Conservation (phyloP, 495 filamentous ascomycete genomes). For the Penicillium goetzii region DNA sequence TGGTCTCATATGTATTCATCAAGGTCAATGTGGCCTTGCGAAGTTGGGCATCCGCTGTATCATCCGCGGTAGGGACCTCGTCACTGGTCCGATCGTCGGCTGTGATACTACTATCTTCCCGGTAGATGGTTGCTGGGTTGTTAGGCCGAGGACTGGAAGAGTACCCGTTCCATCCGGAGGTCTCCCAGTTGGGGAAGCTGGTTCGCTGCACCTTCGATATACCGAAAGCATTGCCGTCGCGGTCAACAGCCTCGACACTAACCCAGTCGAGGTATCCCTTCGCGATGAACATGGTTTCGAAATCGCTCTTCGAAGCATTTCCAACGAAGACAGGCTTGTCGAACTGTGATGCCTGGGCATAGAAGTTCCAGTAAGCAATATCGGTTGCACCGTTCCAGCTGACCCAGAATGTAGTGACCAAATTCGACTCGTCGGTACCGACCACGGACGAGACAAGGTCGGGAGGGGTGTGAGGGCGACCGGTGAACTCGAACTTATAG, state of each 20-base stretch:
- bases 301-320: constrained; percentile 30
- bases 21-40: constrained; percentile 28
- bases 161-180: constrained; percentile 23
- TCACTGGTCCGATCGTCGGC: constrained; percentile 7
- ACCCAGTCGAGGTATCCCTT: constrained; percentile 42
- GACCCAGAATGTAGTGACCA: constrained; percentile 42
- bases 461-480: constrained; percentile 33
- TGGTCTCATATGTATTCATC: constrained; percentile 22
- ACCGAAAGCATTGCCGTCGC: constrained; percentile 24
- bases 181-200: constrained; percentile 25
- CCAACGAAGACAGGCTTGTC: constrained; percentile 30
- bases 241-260: constrained; percentile 53
- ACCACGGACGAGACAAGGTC: constrained; percentile 34
- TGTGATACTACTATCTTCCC: neutral
- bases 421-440: constrained; percentile 33
- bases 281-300: constrained; percentile 41
- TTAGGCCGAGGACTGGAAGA: constrained; percentile 21
- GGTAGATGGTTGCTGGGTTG: constrained; percentile 21
- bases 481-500: constrained; percentile 41
- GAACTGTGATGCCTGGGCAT: constrained; percentile 35
- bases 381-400: constrained; percentile 55
- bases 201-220: constrained; percentile 29
- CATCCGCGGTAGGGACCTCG: constrained; percentile 9
- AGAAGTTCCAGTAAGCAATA: constrained; percentile 42
- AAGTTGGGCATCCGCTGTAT: constrained; percentile 22